Evolutionary conservation across 257 asterid species (phyloP), one percentile per base, ranked within the genome.

Genomic region (Fraxinus pennsylvanica): DNA sequence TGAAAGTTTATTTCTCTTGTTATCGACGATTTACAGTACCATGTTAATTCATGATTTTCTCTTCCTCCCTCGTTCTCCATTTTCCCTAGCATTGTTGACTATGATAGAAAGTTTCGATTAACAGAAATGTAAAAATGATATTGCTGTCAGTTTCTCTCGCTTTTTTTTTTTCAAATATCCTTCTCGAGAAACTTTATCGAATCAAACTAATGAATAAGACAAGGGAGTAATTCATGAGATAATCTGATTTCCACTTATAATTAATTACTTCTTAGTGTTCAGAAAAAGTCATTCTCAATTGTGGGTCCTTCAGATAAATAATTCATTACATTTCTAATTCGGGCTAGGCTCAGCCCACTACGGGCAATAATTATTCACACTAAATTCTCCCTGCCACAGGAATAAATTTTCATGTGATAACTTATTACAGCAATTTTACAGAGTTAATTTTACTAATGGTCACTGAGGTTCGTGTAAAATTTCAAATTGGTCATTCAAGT

Each of bases 241-340:
- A 52, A 27, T 73, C 0, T 8, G 12, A 76, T 30, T 45, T 76
- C 78, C 74, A 43, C 29, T 82, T 7, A 75, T 22, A 38, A 61
- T 13, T 66, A 29, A 1, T 29, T 70, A 39, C 47, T 50, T 9
- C 52, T 52, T 70, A 25, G 79, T 71, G 76, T 75, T 22, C 22
- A 9, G 27, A 80, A 57, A 8, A 61, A 77, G 82, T 81, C 81
- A 84, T 71, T 70, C 38, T 81, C 72, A 75, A 66, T 7, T 72
- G 61, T 74, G 78, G 87, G 30, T 78, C 86, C 77, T 36, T 52
- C 27, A 65, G 33, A 29, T 43, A 41, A 39, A 45, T 19, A 38
- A 54, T 54, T 21, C n/a, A 67, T 75, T 5, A 77, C 73, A 75
- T 76, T 43, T 69, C 76, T 81, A 76, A 21, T 75, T 80, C 67